Percentiles rank a stretch among this genome's conserved stretches.
These are phyloP conservation scores for Periconia sp. DNA, from an alignment of 2,329 filamentous ascomycete species.

Conservation along the genomic window DNA sequence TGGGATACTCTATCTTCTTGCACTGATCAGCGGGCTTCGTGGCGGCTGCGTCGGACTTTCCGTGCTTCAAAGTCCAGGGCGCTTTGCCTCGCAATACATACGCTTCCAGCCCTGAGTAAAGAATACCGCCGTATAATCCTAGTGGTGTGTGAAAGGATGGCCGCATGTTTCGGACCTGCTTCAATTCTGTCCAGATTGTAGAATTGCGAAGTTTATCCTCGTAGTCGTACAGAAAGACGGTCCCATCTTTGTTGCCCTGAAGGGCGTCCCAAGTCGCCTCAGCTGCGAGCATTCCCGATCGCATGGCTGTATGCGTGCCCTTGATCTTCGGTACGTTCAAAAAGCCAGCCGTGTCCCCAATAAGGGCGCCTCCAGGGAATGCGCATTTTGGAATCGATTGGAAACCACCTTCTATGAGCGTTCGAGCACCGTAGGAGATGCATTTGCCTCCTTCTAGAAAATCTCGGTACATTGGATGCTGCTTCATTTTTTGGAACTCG, in stretches of 20 bases:
- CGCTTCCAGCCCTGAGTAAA: constrained; percentile 93
- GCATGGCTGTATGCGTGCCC: constrained; percentile 97
- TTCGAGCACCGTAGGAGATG: constrained; percentile 92
- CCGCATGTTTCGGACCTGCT: constrained; percentile 95
- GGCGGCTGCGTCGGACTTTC: constrained; percentile 74
- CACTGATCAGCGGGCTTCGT: constrained; percentile 82
- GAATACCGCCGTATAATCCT: constrained; percentile 84
- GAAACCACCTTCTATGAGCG: constrained; percentile 92
- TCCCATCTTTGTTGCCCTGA: constrained; percentile 58
- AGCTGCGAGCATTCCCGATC: constrained; percentile 93
- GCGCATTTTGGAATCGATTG: constrained; percentile 97
- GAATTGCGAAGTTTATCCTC: constrained; percentile 87
- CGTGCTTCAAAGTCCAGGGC: constrained; percentile 93
- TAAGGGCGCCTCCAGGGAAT: constrained; percentile 93
- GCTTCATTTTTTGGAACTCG: constrained; percentile 98
- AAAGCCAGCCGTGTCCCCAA: constrained; percentile 95
- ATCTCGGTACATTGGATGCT: constrained; percentile 86
- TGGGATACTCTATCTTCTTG: constrained; percentile 92
- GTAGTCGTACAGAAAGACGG: constrained; percentile 93
- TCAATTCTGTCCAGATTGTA: constrained; percentile 90
- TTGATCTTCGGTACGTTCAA: constrained; percentile 99
- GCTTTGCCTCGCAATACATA: constrained; percentile 82
- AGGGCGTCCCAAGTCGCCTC: constrained; percentile 87
- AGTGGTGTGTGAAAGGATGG: constrained; percentile 90
- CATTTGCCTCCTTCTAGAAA: constrained; percentile 96